phyloP scores from a whole-genome alignment of 495 filamentous ascomycete species.

The Talaromyces trachyspermus region DNA sequence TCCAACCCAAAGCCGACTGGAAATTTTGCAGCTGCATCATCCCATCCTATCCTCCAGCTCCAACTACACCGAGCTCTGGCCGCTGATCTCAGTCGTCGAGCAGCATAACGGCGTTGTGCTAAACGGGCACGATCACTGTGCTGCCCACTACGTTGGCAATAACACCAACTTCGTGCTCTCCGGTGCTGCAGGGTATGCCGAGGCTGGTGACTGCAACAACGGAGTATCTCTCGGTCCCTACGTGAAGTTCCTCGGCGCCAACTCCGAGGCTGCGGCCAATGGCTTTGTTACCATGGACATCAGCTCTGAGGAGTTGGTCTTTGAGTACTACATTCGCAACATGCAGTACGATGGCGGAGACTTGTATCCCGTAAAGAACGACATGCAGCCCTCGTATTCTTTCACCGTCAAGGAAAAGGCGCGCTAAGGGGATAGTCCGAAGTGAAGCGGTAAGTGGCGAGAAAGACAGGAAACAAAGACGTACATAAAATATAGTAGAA shows the following conservation, averaged over 20 bases:
- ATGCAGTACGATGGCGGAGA: conserved; percentile 11
- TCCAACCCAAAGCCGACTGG: conserved; percentile 14
- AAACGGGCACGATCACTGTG: conserved; percentile 20
- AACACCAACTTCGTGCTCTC: conserved; percentile 18
- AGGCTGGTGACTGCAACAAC: conserved; percentile 20
- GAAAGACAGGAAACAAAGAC: too few species aligned
- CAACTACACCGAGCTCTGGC: conserved; percentile 16
- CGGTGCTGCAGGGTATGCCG: conserved; percentile 11
- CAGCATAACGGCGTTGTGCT: conserved; percentile 16
- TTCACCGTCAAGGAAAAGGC: conserved; percentile 13
- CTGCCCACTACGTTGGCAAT: conserved; percentile 17
- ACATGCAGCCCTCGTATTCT: conserved; percentile 16
- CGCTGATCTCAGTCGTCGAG: conserved; percentile 14
- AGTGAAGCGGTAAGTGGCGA: too few species aligned
- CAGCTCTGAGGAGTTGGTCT: conserved; percentile 13
- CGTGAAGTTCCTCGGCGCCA: conserved; percentile 17
- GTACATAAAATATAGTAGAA: too few species aligned
- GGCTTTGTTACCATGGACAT: conserved; percentile 20
- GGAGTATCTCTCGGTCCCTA: conserved; percentile 14
- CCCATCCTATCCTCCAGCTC: conserved; percentile 13
- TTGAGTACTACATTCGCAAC: conserved; percentile 14
- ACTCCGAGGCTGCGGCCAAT: conserved; percentile 13
- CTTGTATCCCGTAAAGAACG: conserved; percentile 14
- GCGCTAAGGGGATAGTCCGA: too few species aligned
- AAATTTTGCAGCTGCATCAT: conserved; percentile 20